Evolutionary conservation across 2,329 filamentous ascomycete genomes (phyloP).

Genomic region (Ophiocordyceps camponoti-saundersi): DNA sequence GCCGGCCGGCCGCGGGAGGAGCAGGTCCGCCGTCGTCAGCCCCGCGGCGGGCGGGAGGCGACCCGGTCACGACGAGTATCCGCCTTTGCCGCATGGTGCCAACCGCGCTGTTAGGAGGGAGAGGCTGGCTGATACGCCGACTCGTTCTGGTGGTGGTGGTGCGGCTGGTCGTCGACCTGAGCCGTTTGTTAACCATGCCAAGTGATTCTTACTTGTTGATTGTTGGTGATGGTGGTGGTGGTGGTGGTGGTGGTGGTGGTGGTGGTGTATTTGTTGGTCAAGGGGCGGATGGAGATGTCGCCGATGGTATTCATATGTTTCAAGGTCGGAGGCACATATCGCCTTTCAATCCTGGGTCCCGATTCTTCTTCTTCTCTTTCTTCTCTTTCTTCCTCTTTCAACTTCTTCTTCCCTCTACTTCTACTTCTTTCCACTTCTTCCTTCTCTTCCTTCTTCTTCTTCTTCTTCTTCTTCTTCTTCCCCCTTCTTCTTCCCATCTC

Average conservation of each 20-base stretch:
- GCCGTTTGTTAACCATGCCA: neutral
- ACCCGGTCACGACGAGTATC: slow-evolving; percentile 1
- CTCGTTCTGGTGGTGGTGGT: neutral
- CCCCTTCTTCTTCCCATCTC: neutral
- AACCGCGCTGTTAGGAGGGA: slow-evolving; percentile 7
- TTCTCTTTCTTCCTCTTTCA: neutral
- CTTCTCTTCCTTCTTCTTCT: neutral
- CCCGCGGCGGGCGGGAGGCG: slow-evolving; percentile 2
- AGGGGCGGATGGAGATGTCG: neutral
- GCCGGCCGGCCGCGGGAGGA: slow-evolving; percentile 5
- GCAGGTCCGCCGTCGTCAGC: slow-evolving; percentile 9
- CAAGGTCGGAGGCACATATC: neutral
- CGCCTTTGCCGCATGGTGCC: slow-evolving; percentile 13
- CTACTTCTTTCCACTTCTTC: neutral
- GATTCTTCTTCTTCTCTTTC: neutral
- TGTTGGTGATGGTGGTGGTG: too few relatives aligned
- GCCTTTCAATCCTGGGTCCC: neutral
- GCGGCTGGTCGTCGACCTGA: neutral
- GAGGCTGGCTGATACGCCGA: neutral
- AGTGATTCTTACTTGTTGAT: neutral
- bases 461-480: neutral
- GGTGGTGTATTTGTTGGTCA: neutral
- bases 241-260: too few relatives aligned
- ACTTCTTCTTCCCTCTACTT: neutral
- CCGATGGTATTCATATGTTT: neutral